phyloP scores from a whole-genome alignment of 768 basidiomycete species.

The Suillus variegatus region DNA sequence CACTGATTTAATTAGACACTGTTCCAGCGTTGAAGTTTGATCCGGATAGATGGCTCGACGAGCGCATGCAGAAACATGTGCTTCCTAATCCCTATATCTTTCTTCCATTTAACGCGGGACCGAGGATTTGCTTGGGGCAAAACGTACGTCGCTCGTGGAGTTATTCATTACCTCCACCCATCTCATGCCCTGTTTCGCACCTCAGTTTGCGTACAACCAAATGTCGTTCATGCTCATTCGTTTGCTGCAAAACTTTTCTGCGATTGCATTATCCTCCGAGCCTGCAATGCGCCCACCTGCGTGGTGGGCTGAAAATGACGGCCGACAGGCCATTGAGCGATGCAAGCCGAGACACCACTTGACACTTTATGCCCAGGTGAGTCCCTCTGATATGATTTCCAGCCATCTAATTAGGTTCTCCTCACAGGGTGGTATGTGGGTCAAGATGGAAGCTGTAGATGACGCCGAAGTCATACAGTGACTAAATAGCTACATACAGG shows the following conservation, averaged over 20 bases:
- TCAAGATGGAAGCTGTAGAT: conserved; percentile 38
- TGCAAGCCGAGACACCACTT: conserved; percentile 28
- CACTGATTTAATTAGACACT: not conserved
- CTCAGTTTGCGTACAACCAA: conserved; percentile 34
- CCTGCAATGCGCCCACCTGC: conserved; percentile 24
- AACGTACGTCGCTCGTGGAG: conserved; percentile 23
- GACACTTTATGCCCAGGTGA: conserved; percentile 38
- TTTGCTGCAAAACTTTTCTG: conserved; percentile 28
- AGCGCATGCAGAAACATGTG: conserved; percentile 34
- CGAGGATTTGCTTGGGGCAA: conserved; percentile 37
- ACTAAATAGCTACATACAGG: conserved; percentile 22
- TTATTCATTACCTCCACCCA: conserved; percentile 8
- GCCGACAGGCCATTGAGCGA: conserved; percentile 28
- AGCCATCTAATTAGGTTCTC: not conserved
- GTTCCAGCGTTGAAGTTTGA: conserved; percentile 32
- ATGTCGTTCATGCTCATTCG: conserved; percentile 33
- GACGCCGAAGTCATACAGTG: not conserved
- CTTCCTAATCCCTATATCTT: conserved; percentile 43
- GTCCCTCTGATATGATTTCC: conserved; percentile 7
- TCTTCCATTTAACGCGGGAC: conserved; percentile 43
- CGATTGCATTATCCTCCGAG: conserved; percentile 24
- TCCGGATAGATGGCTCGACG: conserved; percentile 42
- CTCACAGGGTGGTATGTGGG: conserved; percentile 47
- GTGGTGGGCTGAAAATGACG: conserved; percentile 24
- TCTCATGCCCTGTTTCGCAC: conserved; percentile 15